Evolutionary conservation across 257 asterid species (phyloP).

Genomic region (Capsicum rhomboideum): DNA sequence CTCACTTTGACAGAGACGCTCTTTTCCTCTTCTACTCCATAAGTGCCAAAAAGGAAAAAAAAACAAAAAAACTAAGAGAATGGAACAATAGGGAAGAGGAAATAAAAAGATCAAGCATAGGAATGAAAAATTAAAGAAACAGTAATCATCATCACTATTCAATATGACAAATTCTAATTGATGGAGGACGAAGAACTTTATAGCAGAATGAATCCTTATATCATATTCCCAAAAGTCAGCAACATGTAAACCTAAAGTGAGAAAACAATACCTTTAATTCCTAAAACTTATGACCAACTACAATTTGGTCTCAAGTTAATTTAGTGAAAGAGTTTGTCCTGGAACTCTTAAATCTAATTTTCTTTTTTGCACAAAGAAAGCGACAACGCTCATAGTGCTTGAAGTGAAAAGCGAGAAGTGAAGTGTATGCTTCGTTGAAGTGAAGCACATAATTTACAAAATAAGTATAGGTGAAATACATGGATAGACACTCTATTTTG

Average conservation of each 20-base stretch:
- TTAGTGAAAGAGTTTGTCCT: background rate
- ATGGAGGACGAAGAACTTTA: background rate
- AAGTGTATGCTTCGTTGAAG: background rate
- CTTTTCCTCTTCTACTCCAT: background rate
- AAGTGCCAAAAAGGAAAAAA: background rate
- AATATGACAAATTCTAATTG: background rate
- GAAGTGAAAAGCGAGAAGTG: background rate
- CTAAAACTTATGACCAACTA: background rate
- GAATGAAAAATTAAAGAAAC: background rate
- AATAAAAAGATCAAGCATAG: background rate
- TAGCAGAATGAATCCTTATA: background rate
- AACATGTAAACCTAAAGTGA: background rate
- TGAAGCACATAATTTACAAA: background rate
- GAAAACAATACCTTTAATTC: background rate
- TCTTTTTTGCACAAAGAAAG: background rate
- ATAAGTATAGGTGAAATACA: background rate
- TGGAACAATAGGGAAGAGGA: background rate
- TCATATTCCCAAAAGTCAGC: background rate
- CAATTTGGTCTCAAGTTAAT: background rate
- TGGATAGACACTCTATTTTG: background rate
- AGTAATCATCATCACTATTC: background rate
- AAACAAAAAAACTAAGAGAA: background rate
- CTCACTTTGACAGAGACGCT: background rate
- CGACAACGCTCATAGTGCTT: background rate
- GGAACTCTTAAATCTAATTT: background rate